Conservation (phyloP, 768 basidiomycete species). For the Rhodotorula paludigena region DNA sequence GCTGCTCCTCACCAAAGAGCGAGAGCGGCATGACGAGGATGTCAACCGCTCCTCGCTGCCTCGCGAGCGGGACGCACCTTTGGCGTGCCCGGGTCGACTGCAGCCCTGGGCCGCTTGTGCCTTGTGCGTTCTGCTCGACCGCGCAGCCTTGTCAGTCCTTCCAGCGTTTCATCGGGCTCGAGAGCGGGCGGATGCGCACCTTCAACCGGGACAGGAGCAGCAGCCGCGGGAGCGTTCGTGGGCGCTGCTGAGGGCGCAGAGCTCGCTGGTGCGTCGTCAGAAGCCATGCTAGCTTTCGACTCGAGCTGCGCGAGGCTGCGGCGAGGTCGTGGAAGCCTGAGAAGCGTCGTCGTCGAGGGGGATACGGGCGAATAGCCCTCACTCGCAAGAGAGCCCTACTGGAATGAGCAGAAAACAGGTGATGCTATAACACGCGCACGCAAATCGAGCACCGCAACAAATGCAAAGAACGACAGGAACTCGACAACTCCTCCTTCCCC, state of each 20-base stretch:
- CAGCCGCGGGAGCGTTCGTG: neutral
- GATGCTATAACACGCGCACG: neutral
- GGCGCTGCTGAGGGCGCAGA: neutral
- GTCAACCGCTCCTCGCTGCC: neutral
- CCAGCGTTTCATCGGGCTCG: neutral
- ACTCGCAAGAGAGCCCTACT: too few relatives aligned
- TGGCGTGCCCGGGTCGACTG: slow-evolving; percentile 24
- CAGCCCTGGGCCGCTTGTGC: slow-evolving; percentile 20
- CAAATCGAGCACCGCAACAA: neutral
- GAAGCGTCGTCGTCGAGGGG: too few relatives aligned
- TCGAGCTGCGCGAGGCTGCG: too few relatives aligned
- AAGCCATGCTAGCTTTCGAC: too few relatives aligned
- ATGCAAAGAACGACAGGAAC: neutral
- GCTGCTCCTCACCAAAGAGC: neutral
- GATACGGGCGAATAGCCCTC: too few relatives aligned
- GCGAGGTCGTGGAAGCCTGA: too few relatives aligned
- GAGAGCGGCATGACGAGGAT: too few relatives aligned
- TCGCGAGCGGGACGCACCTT: neutral
- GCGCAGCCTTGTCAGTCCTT: neutral
- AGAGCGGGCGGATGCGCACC: neutral
- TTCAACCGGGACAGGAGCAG: neutral
- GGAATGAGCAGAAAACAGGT: neutral
- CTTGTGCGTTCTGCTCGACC: neutral
- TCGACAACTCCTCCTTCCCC: neutral
- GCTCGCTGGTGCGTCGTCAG: neutral